phyloP scores from a whole-genome alignment of 176 grass and related monocot species.

The Cenchrus purpureus region DNA sequence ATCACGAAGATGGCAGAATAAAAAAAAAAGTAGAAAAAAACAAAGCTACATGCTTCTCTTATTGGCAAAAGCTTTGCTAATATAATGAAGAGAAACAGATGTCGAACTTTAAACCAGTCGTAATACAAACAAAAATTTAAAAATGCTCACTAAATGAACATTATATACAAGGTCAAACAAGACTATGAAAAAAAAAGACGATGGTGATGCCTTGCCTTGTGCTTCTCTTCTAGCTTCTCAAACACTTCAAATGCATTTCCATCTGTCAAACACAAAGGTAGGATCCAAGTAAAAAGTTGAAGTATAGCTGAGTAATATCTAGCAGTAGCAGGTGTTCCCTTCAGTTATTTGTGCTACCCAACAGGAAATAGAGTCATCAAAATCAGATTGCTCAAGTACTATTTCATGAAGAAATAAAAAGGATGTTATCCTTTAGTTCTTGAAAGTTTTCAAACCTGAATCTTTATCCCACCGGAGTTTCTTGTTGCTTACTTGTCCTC shows the following conservation, averaged over 20 bases:
- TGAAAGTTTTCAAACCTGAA: constrained; percentile 51
- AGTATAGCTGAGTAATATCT: not conserved
- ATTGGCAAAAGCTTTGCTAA: not conserved
- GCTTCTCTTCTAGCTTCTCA: constrained; percentile 52
- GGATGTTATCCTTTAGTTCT: not conserved
- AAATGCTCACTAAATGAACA: not conserved
- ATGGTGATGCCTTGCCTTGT: constrained; percentile 39
- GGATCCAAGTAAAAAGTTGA: not conserved
- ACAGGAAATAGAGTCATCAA: not conserved
- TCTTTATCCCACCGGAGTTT: constrained; percentile 67
- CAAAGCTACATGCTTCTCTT: not conserved
- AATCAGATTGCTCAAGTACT: not conserved
- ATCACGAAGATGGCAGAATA: not conserved
- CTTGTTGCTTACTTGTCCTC: constrained; percentile 51
- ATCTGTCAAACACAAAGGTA: constrained; percentile 33
- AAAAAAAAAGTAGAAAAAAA: not conserved
- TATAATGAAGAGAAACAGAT: constrained; percentile 9
- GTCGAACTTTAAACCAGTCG: not conserved
- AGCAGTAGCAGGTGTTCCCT: not conserved
- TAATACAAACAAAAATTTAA: not conserved
- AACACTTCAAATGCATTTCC: constrained; percentile 37
- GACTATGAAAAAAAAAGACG: not conserved
- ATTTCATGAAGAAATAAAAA: not conserved
- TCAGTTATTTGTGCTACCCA: not conserved
- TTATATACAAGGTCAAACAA: not conserved